These are phyloP conservation scores for Nosema muscidifuracis DNA, from an alignment of 371 early-diverging fungal species.

Conservation along the genomic window DNA sequence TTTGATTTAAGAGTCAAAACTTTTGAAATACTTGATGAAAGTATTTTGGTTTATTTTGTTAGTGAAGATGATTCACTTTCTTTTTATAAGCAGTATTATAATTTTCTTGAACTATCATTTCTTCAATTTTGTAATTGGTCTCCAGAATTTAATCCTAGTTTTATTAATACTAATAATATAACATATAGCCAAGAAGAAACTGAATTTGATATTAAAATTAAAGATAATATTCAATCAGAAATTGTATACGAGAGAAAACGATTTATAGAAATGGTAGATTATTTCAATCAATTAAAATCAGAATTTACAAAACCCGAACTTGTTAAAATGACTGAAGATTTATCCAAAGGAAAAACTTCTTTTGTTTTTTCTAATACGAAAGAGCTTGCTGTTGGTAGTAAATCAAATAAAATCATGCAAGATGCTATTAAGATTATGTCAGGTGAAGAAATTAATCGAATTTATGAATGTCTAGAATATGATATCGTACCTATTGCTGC, in stretches of 20 bases:
- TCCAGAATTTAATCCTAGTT: not conserved
- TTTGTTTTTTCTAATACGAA: conserved; percentile 45
- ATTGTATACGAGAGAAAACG: not conserved
- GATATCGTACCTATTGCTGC: conserved; percentile 59
- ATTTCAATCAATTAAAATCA: conserved; percentile 43
- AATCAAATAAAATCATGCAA: conserved; percentile 61
- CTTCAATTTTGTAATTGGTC: conserved; percentile 5
- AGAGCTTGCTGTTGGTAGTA: conserved; percentile 56
- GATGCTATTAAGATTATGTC: conserved; percentile 41
- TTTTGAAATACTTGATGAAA: conserved; percentile 1
- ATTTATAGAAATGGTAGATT: conserved; percentile 36
- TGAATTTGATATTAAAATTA: conserved; percentile 28
- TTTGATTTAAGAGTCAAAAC: conserved; percentile 45
- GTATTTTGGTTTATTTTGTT: conserved; percentile 35
- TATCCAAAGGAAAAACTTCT: conserved; percentile 15
- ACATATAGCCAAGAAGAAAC: not conserved
- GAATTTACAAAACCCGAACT: conserved; percentile 41
- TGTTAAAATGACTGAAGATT: conserved; percentile 15
- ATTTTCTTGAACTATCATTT: conserved; percentile 35
- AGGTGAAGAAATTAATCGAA: conserved; percentile 40
- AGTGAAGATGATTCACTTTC: conserved; percentile 39
- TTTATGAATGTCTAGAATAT: conserved; percentile 40
- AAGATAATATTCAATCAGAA: not conserved
- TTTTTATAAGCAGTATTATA: conserved; percentile 49
- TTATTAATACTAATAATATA: conserved; percentile 13